phyloP scores from a whole-genome alignment of 768 basidiomycete genomes.

The Infundibulicybe gibba region DNA sequence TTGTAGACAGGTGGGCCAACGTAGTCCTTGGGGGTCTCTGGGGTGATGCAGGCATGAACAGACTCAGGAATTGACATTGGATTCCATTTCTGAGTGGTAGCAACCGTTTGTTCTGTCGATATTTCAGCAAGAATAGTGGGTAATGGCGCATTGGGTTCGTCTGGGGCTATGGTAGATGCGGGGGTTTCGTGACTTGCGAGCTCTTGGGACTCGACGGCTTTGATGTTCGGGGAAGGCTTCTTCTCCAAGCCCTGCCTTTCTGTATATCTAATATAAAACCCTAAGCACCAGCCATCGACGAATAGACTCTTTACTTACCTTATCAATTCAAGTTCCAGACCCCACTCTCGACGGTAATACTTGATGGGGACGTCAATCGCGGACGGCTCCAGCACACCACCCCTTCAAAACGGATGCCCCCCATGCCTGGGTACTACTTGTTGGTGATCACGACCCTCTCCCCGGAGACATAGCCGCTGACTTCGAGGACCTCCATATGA shows the following conservation, averaged over 20 bases:
- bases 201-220: no score
- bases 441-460: no score
- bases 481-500: slow-evolving; percentile 95
- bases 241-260: no score
- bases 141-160: no score
- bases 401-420: slow-evolving; percentile 85
- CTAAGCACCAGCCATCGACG: background rate
- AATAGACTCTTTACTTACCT: no score
- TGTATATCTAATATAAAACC: slow-evolving; percentile 58
- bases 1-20: slow-evolving; percentile 95
- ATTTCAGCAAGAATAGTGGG: slow-evolving; percentile 7
- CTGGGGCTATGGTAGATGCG: no score
- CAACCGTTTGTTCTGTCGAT: slow-evolving; percentile 20
- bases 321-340: slow-evolving; percentile 82
- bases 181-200: no score
- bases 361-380: slow-evolving; percentile 89
- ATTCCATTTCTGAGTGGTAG: slow-evolving; percentile 76
- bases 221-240: no score
- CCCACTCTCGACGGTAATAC: slow-evolving; percentile 96
- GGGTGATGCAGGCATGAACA: slow-evolving; percentile 78
- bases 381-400: slow-evolving; percentile 72
- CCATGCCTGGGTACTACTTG: slow-evolving; percentile 89
- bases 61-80: slow-evolving; percentile 77
- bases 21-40: slow-evolving; percentile 91
- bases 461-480: no score